phyloP scores from a whole-genome alignment of 1,139 yeast species.

The Geotrichum macrosporum region DNA sequence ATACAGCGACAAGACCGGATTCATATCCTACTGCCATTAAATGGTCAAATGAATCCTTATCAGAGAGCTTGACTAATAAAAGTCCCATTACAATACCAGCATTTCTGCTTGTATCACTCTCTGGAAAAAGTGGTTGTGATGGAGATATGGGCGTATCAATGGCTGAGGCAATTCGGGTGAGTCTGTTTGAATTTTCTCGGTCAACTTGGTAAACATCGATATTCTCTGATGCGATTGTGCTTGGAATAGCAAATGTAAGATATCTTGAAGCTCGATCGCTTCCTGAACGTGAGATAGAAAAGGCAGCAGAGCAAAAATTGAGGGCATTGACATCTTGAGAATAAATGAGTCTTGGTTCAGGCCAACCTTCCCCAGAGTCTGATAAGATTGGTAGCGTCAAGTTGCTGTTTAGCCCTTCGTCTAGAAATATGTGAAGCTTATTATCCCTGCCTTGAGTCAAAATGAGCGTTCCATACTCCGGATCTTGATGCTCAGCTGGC shows the following conservation, averaged over 20 bases:
- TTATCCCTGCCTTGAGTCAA: slow-evolving; percentile 43
- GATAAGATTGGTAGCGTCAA: slow-evolving; percentile 23
- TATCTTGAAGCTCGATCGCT: slow-evolving; percentile 1
- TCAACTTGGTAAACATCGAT: slow-evolving; percentile 35
- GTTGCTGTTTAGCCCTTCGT: not conserved
- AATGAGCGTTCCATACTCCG: slow-evolving; percentile 19
- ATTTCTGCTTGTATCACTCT: slow-evolving; percentile 18
- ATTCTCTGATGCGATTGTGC: slow-evolving; percentile 38
- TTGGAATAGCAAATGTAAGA: slow-evolving; percentile 37
- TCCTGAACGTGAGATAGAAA: slow-evolving; percentile 23
- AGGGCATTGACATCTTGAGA: slow-evolving; percentile 40
- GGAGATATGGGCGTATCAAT: slow-evolving; percentile 18
- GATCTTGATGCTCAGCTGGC: not conserved
- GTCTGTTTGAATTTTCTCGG: slow-evolving; percentile 22
- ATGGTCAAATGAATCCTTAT: slow-evolving; percentile 9
- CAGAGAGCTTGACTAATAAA: slow-evolving; percentile 20
- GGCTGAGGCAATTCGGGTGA: slow-evolving; percentile 25
- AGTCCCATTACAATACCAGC: slow-evolving; percentile 42
- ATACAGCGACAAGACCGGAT: slow-evolving; percentile 38
- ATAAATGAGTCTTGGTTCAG: slow-evolving; percentile 35
- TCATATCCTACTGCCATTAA: slow-evolving; percentile 40
- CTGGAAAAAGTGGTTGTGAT: slow-evolving; percentile 5
- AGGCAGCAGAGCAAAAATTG: slow-evolving; percentile 39
- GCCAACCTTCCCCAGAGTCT: slow-evolving; percentile 25
- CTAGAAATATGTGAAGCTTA: slow-evolving; percentile 29